phyloP scores from a whole-genome alignment of 83 land plant genomes.

The Diphasiastrum complanatum region DNA sequence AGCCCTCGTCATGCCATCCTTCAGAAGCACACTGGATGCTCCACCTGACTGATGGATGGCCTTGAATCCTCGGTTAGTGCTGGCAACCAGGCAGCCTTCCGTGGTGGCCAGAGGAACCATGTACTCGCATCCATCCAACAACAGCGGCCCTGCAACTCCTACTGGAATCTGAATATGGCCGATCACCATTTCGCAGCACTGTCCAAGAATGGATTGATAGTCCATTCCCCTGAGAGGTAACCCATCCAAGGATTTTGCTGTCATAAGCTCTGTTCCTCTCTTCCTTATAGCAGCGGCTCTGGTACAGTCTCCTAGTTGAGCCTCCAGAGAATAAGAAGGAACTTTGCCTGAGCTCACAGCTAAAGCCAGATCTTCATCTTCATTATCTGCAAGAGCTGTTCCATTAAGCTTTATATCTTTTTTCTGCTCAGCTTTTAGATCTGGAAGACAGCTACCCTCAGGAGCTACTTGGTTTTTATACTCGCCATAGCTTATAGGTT shows the following conservation, averaged over 20 bases:
- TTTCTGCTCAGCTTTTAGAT: too few relatives aligned
- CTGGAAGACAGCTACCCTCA: too few relatives aligned
- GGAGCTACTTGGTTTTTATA: too few relatives aligned
- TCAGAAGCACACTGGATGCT: too few relatives aligned
- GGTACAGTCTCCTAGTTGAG: slow-evolving; percentile 52
- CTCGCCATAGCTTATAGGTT: too few relatives aligned
- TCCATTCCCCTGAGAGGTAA: slow-evolving; percentile 66
- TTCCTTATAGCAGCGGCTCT: slow-evolving; percentile 59
- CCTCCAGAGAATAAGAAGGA: slow-evolving; percentile 63
- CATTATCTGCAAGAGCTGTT: not conserved
- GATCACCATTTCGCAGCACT: slow-evolving; percentile 84
- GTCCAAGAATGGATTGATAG: slow-evolving; percentile 64
- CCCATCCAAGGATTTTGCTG: slow-evolving; percentile 60
- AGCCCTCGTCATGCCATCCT: too few relatives aligned
- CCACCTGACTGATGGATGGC: too few relatives aligned
- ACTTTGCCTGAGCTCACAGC: slow-evolving; percentile 45
- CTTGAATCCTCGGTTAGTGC: too few relatives aligned
- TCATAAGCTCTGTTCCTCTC: slow-evolving; percentile 45
- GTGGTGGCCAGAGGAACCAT: too few relatives aligned
- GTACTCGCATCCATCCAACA: too few relatives aligned
- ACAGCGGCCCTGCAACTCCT: slow-evolving; percentile 74
- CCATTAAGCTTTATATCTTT: slow-evolving; percentile 33
- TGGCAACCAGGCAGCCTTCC: too few relatives aligned
- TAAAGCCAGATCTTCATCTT: slow-evolving; percentile 53
- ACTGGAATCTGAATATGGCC: slow-evolving; percentile 83